Evolutionary conservation across 305 asterid genomes (phyloP).

Genomic region (Petunia hybrid): DNA sequence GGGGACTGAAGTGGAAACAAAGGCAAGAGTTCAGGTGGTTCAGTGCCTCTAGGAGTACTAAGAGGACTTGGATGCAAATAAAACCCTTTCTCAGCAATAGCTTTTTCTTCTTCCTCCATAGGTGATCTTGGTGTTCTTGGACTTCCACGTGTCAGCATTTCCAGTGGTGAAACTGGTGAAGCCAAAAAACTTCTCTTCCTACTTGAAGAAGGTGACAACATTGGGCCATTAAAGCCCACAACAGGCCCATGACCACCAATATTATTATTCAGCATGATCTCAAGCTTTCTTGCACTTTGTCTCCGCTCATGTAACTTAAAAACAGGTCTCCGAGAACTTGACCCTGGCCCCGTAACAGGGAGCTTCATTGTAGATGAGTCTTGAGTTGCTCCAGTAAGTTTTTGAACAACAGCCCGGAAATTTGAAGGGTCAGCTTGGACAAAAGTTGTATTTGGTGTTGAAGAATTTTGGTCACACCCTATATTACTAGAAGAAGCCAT

Average conservation of each 20-base stretch:
- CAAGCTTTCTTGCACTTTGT: slow-evolving; percentile 35
- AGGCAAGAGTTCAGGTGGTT: slow-evolving; percentile 75
- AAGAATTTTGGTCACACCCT: neutral
- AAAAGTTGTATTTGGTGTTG: slow-evolving; percentile 36
- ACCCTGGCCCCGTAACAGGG: slow-evolving; percentile 29
- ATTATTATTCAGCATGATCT: slow-evolving; percentile 31
- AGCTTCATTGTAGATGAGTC: neutral
- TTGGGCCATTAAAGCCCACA: slow-evolving; percentile 8
- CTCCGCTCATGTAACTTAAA: slow-evolving; percentile 39
- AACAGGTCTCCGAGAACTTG: slow-evolving; percentile 27
- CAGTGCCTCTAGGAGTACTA: slow-evolving; percentile 60
- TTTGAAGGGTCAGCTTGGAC: slow-evolving; percentile 38
- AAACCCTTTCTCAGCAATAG: slow-evolving; percentile 70
- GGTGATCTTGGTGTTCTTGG: slow-evolving; percentile 52
- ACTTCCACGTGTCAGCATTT: slow-evolving; percentile 40
- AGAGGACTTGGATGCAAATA: slow-evolving; percentile 77
- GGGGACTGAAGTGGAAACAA: slow-evolving; percentile 74
- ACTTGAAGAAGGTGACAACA: neutral
- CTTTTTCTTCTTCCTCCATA: slow-evolving; percentile 67
- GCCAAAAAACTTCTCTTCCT: slow-evolving; percentile 31
- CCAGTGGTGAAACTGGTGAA: slow-evolving; percentile 38
- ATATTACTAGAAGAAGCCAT: slow-evolving; percentile 22
- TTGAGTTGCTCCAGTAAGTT: slow-evolving; percentile 34
- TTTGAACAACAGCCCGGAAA: slow-evolving; percentile 39
- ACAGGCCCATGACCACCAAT: neutral